Evolutionary conservation across 768 basidiomycete species (phyloP).

Genomic region (Panaeolus papilionaceus): DNA sequence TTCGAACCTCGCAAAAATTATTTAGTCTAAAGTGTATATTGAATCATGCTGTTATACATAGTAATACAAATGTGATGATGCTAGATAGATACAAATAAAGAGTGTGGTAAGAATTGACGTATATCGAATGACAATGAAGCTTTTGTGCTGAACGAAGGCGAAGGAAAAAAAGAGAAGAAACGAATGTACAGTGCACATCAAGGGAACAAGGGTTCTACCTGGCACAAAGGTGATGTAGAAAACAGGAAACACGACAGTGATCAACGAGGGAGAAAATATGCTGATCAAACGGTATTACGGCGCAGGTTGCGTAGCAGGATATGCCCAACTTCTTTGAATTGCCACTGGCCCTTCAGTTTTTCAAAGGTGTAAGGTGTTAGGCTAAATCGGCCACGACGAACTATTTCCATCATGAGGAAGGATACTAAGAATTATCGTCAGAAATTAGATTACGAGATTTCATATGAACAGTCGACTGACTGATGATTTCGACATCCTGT

Average conservation of each 20-base stretch:
- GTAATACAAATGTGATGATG: constrained; percentile 13
- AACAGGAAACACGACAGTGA: constrained; percentile 17
- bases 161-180: constrained; percentile 12
- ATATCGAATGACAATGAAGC: background rate
- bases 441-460: background rate
- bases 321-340: constrained; percentile 46
- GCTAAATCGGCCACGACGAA: constrained; percentile 63
- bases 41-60: background rate
- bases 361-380: constrained; percentile 55
- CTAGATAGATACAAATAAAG: constrained; percentile 12
- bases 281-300: constrained; percentile 41
- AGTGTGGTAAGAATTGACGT: background rate
- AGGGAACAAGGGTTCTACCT: constrained; percentile 23
- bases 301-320: constrained; percentile 43
- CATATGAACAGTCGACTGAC: constrained; percentile 36
- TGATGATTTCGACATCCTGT: constrained; percentile 58
- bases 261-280: background rate
- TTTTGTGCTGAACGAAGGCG: background rate
- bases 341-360: constrained; percentile 52
- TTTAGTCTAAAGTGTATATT: background rate
- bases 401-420: constrained; percentile 68
- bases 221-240: constrained; percentile 15
- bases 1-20: background rate
- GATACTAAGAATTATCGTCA: constrained; percentile 47
- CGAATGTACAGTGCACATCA: constrained; percentile 16